Conservation (phyloP, 2,329 filamentous ascomycete genomes). For the Epichloe typhina region DNA sequence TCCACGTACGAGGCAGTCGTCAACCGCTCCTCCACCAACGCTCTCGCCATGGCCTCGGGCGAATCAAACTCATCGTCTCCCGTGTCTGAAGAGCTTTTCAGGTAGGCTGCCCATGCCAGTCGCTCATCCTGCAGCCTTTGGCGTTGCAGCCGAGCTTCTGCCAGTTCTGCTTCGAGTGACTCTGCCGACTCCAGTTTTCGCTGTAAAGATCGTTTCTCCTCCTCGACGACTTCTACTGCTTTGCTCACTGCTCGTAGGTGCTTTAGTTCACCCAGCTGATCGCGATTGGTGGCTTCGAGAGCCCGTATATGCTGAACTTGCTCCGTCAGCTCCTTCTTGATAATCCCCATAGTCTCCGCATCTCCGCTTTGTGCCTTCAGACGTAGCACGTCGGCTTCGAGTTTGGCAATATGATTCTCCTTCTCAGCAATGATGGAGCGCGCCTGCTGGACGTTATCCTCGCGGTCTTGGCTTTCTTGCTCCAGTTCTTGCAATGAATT, state of each 20-base stretch:
- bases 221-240: conserved; percentile 86
- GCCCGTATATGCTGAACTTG: conserved; percentile 85
- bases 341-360: conserved; percentile 69
- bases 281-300: conserved; percentile 67
- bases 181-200: conserved; percentile 64
- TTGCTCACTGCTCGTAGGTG: conserved; percentile 70
- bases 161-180: conserved; percentile 59
- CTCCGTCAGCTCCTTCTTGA: conserved; percentile 78
- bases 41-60: conserved; percentile 74
- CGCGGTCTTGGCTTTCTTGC: conserved; percentile 42
- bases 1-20: conserved; percentile 71
- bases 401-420: conserved; percentile 54
- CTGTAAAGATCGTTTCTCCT: conserved; percentile 79
- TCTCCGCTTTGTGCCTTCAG: conserved; percentile 81
- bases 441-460: conserved; percentile 40
- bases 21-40: conserved; percentile 69
- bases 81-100: conserved; percentile 52
- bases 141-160: conserved; percentile 68
- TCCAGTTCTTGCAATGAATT: conserved; percentile 43
- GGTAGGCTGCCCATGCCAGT: conserved; percentile 72
- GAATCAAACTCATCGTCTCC: conserved; percentile 68
- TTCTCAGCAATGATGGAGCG: conserved; percentile 57
- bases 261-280: conserved; percentile 67
- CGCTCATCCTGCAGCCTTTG: conserved; percentile 83
- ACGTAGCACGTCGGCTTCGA: conserved; percentile 74